Percentiles rank a stretch among this genome's conserved stretches.
Conservation (phyloP, 345 rosid species). For the Citrus inodora region DNA sequence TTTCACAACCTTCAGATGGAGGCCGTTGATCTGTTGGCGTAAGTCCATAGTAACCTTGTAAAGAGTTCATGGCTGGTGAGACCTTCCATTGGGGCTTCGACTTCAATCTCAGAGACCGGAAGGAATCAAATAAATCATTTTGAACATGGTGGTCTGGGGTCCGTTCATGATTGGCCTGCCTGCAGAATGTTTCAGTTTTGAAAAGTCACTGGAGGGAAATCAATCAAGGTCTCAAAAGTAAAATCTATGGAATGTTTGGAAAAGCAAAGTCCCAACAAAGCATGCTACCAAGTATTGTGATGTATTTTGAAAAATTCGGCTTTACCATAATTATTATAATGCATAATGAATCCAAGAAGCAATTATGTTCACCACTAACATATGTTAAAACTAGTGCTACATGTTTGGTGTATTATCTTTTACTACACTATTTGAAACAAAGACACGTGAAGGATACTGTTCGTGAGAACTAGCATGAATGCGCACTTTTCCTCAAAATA, state of each 20-base stretch:
- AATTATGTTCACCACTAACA: neutral
- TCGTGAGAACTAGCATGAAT: neutral
- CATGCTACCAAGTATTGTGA: neutral
- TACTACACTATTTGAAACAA: neutral
- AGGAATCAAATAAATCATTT: constrained; percentile 47
- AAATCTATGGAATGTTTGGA: neutral
- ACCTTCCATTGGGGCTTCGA: constrained; percentile 43
- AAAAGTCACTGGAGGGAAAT: neutral
- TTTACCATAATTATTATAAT: neutral
- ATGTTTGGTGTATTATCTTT: neutral
- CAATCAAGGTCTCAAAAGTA: neutral
- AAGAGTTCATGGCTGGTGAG: constrained; percentile 78
- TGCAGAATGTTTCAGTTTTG: constrained; percentile 34
- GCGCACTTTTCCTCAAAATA: neutral
- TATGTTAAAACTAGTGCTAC: neutral
- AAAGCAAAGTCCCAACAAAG: no score
- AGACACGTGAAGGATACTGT: neutral
- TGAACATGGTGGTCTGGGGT: constrained; percentile 25
- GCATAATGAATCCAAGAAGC: no score
- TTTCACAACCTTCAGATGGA: constrained; percentile 47
- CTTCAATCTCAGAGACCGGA: constrained; percentile 51
- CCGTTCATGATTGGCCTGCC: constrained; percentile 32
- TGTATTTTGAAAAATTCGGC: neutral
- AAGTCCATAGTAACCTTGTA: constrained; percentile 76
- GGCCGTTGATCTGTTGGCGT: constrained; percentile 30